Evolutionary conservation across 345 rosid genomes (phyloP), one percentile per base, ranked within the genome.

Genomic region (Geranium brycei): DNA sequence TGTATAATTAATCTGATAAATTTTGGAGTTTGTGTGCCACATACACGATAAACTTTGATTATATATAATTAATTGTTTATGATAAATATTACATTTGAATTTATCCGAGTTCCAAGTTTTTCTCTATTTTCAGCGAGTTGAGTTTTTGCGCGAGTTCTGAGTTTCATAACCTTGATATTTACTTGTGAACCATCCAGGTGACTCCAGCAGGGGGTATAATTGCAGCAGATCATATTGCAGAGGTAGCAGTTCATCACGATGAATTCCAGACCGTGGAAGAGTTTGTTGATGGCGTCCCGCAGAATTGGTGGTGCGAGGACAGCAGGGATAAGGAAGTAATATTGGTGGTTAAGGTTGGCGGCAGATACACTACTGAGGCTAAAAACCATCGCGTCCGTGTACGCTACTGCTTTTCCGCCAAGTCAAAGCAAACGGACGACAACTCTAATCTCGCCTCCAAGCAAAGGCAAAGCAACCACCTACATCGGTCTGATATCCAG

Each of bases 221-320:
- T 66, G 82, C 82, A 72, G 78, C 95, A 0, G 91, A 85, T 12
- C 77, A 75, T 62, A 76, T 19, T 7, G 79, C 76, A 58, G 97
- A 95, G 17, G 68, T 95, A 17, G 61, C 91, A 1, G 76, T 95
- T 19, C 96, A 78, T 66, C 95, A 95, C 57, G 96, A 91, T 73
- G 99, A 91, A 60, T 84, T 79, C 57, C 91, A 83, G 57, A 78
- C 82, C 10, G 63, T 82, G 14, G 99, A 91, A 76, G 99, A 95
- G 72, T 75, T 75, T 19, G 91, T 79, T 23, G 99, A 95, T 65
- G 96, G 95, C 17, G 79, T 83, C 59, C 96, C 96, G 1, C 96
- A 91, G 61, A 83, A 81, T 71, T 91, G 95, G 96, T 84, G 93
- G 97, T 81, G 81, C 60, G 99, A 95, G 71, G 95, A 91, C 72